These are phyloP conservation scores for Lactifluus echinatus DNA, from an alignment of 768 basidiomycete species.

Conservation along the genomic window DNA sequence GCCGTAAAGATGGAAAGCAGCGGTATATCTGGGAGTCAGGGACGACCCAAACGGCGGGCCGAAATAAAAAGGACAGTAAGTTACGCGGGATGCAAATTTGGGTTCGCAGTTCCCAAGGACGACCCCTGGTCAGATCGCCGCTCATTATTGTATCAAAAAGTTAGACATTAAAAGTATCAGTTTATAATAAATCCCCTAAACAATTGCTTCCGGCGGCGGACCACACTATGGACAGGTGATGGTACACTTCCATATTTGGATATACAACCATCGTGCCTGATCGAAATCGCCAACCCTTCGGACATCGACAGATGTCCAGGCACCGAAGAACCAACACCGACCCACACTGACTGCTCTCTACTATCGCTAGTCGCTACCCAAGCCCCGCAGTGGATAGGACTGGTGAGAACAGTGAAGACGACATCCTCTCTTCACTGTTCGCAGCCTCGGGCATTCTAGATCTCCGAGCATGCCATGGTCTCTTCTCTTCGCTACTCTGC, in stretches of 20 bases:
- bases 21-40: background rate
- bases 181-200: background rate
- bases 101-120: slow-evolving; percentile 3
- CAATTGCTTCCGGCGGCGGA: slow-evolving; percentile 4
- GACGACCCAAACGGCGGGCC: background rate
- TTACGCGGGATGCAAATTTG: slow-evolving; percentile 10
- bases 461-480: too few relatives aligned
- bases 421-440: background rate
- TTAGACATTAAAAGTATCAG: background rate
- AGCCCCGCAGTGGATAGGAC: too few relatives aligned
- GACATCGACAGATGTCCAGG: background rate
- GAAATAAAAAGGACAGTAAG: background rate
- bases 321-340: slow-evolving; percentile 10
- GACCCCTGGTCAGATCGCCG: background rate
- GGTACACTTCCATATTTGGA: background rate
- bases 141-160: background rate
- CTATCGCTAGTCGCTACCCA: too few relatives aligned
- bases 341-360: background rate
- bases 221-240: background rate
- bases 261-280: slow-evolving; percentile 9
- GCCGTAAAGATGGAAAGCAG: background rate
- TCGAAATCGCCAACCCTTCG: slow-evolving; percentile 5
- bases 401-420: too few relatives aligned
- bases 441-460: background rate
- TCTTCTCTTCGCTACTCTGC: too few relatives aligned